Conservation (phyloP, 768 basidiomycete genomes). For the Sutorius australiensis region DNA sequence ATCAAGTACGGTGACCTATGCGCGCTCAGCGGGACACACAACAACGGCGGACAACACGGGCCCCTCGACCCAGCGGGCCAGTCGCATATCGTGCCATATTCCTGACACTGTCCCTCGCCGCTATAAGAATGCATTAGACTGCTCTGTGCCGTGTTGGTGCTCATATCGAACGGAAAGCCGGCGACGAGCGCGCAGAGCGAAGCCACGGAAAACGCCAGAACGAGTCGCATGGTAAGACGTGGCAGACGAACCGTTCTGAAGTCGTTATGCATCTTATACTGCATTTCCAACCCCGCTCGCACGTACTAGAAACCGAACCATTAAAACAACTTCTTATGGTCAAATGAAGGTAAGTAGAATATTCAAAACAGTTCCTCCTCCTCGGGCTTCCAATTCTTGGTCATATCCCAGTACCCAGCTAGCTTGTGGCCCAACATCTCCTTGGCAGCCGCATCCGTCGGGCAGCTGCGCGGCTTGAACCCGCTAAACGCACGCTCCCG, state of each 20-base stretch:
- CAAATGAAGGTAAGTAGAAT: neutral
- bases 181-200: conserved; percentile 1
- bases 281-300: conserved; percentile 5
- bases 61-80: conserved; percentile 15
- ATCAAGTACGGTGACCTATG: conserved; percentile 9
- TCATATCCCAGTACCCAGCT: conserved; percentile 91
- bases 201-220: neutral
- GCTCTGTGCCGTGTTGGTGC: conserved; percentile 1
- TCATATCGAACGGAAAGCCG: conserved; percentile 1
- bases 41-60: conserved; percentile 12
- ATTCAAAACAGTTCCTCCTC: conserved; percentile 62
- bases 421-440: conserved; percentile 82
- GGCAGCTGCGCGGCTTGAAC: conserved; percentile 80
- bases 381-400: conserved; percentile 85
- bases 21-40: conserved; percentile 9
- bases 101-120: neutral
- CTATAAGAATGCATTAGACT: neutral
- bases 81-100: conserved; percentile 9
- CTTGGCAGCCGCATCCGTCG: conserved; percentile 81
- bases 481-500: conserved; percentile 75
- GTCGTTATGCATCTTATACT: neutral
- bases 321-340: no score
- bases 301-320: no score
- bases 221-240: conserved; percentile 7
- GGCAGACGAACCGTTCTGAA: neutral